phyloP scores from a whole-genome alignment of 352 stramenopile genomes.

The Phytopythium vexans region DNA sequence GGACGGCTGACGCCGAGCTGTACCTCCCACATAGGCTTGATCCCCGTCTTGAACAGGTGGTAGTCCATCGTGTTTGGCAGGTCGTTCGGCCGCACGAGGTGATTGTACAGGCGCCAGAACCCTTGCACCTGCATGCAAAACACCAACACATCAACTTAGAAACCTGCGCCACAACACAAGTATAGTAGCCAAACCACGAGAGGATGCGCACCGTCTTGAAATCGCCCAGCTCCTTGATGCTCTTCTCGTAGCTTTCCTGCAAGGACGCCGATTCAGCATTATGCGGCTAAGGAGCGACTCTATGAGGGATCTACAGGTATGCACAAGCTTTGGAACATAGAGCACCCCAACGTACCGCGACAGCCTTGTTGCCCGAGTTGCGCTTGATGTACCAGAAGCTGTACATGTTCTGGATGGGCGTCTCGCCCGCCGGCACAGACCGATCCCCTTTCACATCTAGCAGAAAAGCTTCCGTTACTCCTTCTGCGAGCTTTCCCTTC shows the following conservation, averaged over 20 bases:
- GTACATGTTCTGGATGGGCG: slow-evolving; percentile 87
- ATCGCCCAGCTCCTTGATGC: slow-evolving; percentile 90
- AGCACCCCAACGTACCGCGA: slow-evolving; percentile 34
- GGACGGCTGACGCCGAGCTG: neutral
- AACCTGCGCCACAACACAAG: neutral
- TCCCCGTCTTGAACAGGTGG: slow-evolving; percentile 92
- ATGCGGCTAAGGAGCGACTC: slow-evolving; percentile 6
- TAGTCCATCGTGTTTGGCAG: slow-evolving; percentile 90
- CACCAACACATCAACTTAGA: slow-evolving; percentile 1
- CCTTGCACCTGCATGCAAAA: slow-evolving; percentile 65
- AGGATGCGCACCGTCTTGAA: slow-evolving; percentile 81
- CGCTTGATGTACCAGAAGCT: slow-evolving; percentile 90
- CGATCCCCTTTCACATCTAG: neutral
- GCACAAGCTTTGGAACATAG: slow-evolving; percentile 4
- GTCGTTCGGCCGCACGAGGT: slow-evolving; percentile 90
- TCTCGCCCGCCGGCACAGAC: slow-evolving; percentile 27
- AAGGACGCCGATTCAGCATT: neutral
- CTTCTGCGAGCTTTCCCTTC: neutral
- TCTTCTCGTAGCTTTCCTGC: slow-evolving; percentile 92
- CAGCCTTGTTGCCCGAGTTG: slow-evolving; percentile 72
- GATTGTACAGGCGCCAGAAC: slow-evolving; percentile 94
- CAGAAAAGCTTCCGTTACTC: neutral
- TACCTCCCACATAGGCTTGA: slow-evolving; percentile 93
- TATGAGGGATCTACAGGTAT: slow-evolving; percentile 6
- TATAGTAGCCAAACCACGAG: neutral